Conservation (phyloP, 495 filamentous ascomycete species). For the Pseudomonodictys pantanalensis region DNA sequence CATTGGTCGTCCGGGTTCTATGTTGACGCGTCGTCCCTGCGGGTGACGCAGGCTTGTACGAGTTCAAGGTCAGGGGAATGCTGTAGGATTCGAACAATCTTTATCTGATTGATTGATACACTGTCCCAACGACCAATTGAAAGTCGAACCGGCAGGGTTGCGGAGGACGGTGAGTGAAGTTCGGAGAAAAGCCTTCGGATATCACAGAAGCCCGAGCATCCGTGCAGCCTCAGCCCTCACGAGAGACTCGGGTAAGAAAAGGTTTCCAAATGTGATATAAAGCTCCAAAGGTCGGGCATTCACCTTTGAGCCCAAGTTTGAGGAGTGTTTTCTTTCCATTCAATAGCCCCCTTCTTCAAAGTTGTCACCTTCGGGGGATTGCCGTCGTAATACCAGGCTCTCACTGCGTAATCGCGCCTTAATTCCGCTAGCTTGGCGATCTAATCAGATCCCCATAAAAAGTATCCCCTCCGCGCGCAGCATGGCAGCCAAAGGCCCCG, state of each 20-base stretch:
- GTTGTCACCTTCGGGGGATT: too few species aligned
- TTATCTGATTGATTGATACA: too few species aligned
- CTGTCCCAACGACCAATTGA: too few species aligned
- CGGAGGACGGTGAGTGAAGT: neutral
- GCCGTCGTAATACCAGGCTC: neutral
- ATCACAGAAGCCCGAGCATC: neutral
- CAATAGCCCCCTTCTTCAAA: too few species aligned
- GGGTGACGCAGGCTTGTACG: neutral
- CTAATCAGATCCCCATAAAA: conserved; percentile 32
- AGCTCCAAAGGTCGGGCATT: too few species aligned
- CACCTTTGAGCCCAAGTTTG: too few species aligned
- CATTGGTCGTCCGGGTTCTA: conserved; percentile 3
- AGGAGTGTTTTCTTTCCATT: too few species aligned
- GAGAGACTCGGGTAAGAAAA: too few species aligned
- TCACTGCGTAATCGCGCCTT: neutral
- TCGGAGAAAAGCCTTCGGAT: neutral
- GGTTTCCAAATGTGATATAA: too few species aligned
- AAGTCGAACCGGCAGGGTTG: neutral
- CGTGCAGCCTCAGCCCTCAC: neutral
- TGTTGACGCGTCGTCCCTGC: conserved; percentile 3
- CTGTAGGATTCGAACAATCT: too few species aligned
- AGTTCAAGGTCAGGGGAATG: neutral
- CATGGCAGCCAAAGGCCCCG: conserved; percentile 17
- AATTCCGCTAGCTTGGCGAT: conserved; percentile 30
- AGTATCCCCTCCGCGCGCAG: neutral